phyloP scores from a whole-genome alignment of 257 asterid genomes.

The Craterostigma plantagineum region DNA sequence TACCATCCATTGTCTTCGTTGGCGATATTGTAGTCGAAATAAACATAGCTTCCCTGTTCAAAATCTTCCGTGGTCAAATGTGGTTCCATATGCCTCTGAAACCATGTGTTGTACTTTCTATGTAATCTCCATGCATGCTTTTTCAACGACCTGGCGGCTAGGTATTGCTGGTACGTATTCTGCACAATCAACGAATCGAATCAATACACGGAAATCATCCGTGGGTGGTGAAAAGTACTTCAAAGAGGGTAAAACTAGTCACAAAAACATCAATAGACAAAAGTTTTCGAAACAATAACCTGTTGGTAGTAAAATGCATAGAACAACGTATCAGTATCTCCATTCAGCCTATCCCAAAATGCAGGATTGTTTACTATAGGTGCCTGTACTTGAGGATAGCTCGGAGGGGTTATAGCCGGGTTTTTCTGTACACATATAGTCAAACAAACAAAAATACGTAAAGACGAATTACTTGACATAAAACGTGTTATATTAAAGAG shows the following conservation, averaged over 20 bases:
- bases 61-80: slow-evolving; percentile 84
- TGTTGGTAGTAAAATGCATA: slow-evolving; percentile 92
- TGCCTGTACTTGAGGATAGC: slow-evolving; percentile 99
- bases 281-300: slow-evolving; percentile 23
- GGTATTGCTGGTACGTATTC: slow-evolving; percentile 94
- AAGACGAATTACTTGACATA: slow-evolving; percentile 5
- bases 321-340: slow-evolving; percentile 78
- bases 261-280: neutral
- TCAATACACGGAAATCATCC: too few species aligned
- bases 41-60: slow-evolving; percentile 91
- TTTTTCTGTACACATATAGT: slow-evolving; percentile 45
- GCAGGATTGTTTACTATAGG: slow-evolving; percentile 92
- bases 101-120: slow-evolving; percentile 92
- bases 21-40: slow-evolving; percentile 84
- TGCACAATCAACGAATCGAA: slow-evolving; percentile 17
- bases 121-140: slow-evolving; percentile 98
- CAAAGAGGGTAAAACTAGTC: too few species aligned
- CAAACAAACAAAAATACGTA: slow-evolving; percentile 1
- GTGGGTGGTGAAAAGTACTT: too few species aligned
- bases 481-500: too few species aligned
- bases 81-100: slow-evolving; percentile 97
- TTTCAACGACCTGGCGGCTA: slow-evolving; percentile 95
- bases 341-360: slow-evolving; percentile 95
- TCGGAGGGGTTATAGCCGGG: slow-evolving; percentile 64
- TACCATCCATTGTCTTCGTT: slow-evolving; percentile 32